phyloP scores from a whole-genome alignment of 176 grass and related monocot species.

The Ananas comosus region DNA sequence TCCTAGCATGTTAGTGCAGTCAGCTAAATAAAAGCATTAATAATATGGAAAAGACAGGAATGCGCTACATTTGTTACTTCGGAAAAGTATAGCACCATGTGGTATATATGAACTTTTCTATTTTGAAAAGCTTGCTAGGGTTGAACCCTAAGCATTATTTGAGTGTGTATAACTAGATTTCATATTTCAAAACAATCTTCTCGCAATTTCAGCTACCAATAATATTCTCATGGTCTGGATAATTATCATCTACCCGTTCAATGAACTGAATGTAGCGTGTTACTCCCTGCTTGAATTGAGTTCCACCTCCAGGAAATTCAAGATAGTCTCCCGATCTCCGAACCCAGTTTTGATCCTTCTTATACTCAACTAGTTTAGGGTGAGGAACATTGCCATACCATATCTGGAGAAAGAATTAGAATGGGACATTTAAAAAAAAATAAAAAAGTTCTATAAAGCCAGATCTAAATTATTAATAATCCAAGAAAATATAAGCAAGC shows the following conservation, averaged over 20 bases:
- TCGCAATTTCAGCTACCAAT: not conserved
- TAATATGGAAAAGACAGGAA: not conserved
- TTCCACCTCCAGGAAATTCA: constrained; percentile 78
- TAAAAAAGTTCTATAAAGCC: not conserved
- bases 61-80: too few relatives aligned
- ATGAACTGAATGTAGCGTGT: constrained; percentile 72
- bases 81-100: too few relatives aligned
- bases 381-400: constrained; percentile 99
- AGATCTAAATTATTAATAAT: too few relatives aligned
- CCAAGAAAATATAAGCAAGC: too few relatives aligned
- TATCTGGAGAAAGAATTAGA: constrained; percentile 39
- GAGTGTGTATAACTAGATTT: too few relatives aligned
- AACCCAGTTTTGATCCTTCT: constrained; percentile 98
- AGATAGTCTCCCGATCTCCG: constrained; percentile 59
- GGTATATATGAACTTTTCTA: too few relatives aligned
- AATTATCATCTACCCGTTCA: constrained; percentile 47
- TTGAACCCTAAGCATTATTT: too few relatives aligned
- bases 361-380: constrained; percentile 82
- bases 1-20: too few relatives aligned
- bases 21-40: too few relatives aligned
- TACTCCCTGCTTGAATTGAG: constrained; percentile 87
- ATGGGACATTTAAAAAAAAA: not conserved
- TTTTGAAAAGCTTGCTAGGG: too few relatives aligned
- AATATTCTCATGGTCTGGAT: not conserved
- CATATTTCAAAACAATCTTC: too few relatives aligned